Evolutionary conservation across 2,329 filamentous ascomycete genomes (phyloP), one percentile per base, ranked within the genome.

Genomic region (Pseudogymnoascus sp.): DNA sequence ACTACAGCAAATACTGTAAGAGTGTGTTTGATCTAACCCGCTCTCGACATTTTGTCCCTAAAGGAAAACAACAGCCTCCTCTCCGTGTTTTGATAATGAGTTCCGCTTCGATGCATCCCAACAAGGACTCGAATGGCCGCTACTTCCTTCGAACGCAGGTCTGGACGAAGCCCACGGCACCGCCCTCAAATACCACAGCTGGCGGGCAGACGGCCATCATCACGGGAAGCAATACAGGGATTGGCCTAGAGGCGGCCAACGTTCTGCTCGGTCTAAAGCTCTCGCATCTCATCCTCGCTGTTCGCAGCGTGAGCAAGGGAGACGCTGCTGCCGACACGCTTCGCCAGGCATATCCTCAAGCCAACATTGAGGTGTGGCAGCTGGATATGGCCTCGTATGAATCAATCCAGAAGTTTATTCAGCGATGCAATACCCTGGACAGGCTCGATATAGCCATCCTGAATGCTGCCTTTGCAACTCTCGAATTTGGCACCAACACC

Each of bases 361-460:
- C 77, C 1, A 71, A 48, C 0, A 73, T 83, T 10, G 72, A 80
- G 9, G 79, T 83, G 8, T 83, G 78, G 79, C 8, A 68, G 2
- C 66, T 84, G n/a, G 79, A 84, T 52, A 77, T 82, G 74, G 60
- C 62, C 4, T 76, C 73, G 0, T 80, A 81, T 59, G 69, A 73
- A 1, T 81, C 78, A 1, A 69, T 83, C 1, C 70, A 72, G 31
- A 67, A 65, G 0, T 83, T 83, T 62, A 74, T 72, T 0, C 60
- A 60, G 0, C 72, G 73, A 1, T 72, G 73, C 15, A 66, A 73
- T 8, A 70, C 48, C 10, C 70, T 80, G 1, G 33, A 68, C 0
- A 72, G 74, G 13, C 65, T 82, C 6, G 77, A 82, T 65, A 74
- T 79, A 12, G 74, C 69, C 6, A 71, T 82, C 36, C 70, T 79